Base-by-base conservation (phyloP, 345 rosid genomes). In the Ceriops tagal region DNA sequence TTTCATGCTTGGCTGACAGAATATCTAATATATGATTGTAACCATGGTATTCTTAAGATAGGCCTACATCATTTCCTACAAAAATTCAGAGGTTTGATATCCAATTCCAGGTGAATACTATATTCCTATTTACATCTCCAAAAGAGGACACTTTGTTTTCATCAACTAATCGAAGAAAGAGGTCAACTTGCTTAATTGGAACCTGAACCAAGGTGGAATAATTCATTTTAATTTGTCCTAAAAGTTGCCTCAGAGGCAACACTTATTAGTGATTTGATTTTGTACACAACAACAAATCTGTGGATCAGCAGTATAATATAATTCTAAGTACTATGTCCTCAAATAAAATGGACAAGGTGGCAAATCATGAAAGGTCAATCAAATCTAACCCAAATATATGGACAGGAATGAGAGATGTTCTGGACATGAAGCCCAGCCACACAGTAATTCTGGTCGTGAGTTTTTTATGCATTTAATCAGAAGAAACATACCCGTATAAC, bases 401-500 rank as follows among this genome's bases (percentile, higher is more conserved):
- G 19, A 5, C 1, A 13, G 19, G 16, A 15, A 13, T 43, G 19
- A 43, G 47, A 11, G 49, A 43, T 13, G 49, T 13, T 43, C 49
- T 39, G 5, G 16, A 15, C 49, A 43, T 13, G 49, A 13, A 43
- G 49, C 49, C 49, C 49, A 11, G 49, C 49, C 15, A 43, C 5
- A 43, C 49, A 43, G 18, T 11, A 43, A 15, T 11, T 13, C 49
- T 43, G 19, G 49, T 3, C 4, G 18, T 3, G 49, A 43, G 4
- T 43, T 43, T 43, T 43, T 13, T 43, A 1, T 13, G 49, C 18
- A 13, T 11, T 43, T 43, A 43, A 2, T 11, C 18, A 4, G 68
- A 71, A 52, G 43, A 63, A 68, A 18, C 5, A 34, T 89, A 92
- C 99, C 98, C 99, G 11, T 92, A 95, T 81, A 95, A 67, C 37